Evolutionary conservation across 2,329 filamentous ascomycete species (phyloP).

Genomic region (Verticillium longisporum): DNA sequence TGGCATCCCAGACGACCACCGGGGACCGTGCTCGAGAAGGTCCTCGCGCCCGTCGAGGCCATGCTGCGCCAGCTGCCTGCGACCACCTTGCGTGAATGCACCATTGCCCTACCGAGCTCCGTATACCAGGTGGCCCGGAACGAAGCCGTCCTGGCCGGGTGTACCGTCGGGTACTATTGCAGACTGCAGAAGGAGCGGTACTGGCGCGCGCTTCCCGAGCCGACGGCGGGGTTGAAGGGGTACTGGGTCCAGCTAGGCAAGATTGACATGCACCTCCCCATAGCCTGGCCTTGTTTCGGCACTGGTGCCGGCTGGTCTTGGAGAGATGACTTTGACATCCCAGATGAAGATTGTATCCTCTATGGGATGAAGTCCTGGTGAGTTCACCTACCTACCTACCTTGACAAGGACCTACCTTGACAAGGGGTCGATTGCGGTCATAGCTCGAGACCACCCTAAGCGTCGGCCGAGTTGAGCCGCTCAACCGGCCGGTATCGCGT

Average conservation of each 20-base stretch:
- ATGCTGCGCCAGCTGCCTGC: conserved; percentile 13
- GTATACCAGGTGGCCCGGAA: conserved; percentile 11
- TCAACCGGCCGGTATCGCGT: background rate
- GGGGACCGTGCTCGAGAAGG: background rate
- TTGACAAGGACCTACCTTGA: too few relatives aligned
- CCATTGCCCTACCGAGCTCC: conserved; percentile 16
- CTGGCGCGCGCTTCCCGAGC: conserved; percentile 12
- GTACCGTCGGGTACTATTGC: conserved; percentile 10
- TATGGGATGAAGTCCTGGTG: background rate
- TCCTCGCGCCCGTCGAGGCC: conserved; percentile 13
- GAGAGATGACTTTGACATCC: background rate
- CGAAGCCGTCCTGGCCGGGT: conserved; percentile 6
- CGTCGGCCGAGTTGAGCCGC: background rate
- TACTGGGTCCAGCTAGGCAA: conserved; percentile 20
- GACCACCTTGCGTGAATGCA: conserved; percentile 11
- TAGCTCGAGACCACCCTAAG: background rate
- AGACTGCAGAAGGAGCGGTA: conserved; percentile 12
- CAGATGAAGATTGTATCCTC: background rate
- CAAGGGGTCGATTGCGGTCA: too few relatives aligned
- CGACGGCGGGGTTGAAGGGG: conserved; percentile 8
- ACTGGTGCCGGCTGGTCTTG: background rate
- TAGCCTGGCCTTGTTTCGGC: background rate
- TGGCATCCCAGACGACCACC: background rate
- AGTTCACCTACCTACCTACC: too few relatives aligned
- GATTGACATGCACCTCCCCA: conserved; percentile 6